A percentile compares a stretch with the other conserved stretches of the same genome.
Conservation (phyloP, 345 rosid species). For the Noccaea bulbosa region DNA sequence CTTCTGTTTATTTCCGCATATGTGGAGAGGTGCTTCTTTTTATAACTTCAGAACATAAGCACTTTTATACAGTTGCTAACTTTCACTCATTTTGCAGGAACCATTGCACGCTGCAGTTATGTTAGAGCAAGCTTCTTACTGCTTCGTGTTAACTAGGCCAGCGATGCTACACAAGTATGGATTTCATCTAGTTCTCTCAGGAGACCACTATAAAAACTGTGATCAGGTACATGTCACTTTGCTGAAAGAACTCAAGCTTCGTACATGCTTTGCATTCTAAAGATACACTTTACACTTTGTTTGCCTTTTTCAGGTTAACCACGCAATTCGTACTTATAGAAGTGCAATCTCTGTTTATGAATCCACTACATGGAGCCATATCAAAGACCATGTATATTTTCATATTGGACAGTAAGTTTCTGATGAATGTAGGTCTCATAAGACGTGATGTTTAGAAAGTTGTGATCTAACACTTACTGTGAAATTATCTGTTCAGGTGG, state of each 20-base stretch:
- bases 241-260: constrained; percentile 30
- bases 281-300: constrained; percentile 31
- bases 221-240: constrained; percentile 73
- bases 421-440: constrained; percentile 28
- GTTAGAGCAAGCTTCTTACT: constrained; percentile 99
- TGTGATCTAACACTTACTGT: constrained; percentile 28
- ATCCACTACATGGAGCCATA: constrained; percentile 87
- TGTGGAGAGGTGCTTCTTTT: constrained; percentile 80
- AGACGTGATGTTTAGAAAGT: constrained; percentile 14
- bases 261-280: constrained; percentile 37
- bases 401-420: constrained; percentile 91
- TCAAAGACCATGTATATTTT: constrained; percentile 94
- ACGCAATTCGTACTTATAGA: constrained; percentile 91
- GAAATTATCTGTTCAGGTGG: constrained; percentile 62
- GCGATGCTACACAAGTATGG: constrained; percentile 96
- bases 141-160: constrained; percentile 87
- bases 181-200: constrained; percentile 96
- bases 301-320: constrained; percentile 66
- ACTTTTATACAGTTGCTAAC: constrained; percentile 31
- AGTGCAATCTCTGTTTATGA: constrained; percentile 84
- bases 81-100: constrained; percentile 57
- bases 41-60: constrained; percentile 18
- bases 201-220: constrained; percentile 88
- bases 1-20: constrained; percentile 88
- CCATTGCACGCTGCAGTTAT: constrained; percentile 92